Evolutionary conservation across 2,329 filamentous ascomycete species (phyloP).

Genomic region (Colletotrichum musae): DNA sequence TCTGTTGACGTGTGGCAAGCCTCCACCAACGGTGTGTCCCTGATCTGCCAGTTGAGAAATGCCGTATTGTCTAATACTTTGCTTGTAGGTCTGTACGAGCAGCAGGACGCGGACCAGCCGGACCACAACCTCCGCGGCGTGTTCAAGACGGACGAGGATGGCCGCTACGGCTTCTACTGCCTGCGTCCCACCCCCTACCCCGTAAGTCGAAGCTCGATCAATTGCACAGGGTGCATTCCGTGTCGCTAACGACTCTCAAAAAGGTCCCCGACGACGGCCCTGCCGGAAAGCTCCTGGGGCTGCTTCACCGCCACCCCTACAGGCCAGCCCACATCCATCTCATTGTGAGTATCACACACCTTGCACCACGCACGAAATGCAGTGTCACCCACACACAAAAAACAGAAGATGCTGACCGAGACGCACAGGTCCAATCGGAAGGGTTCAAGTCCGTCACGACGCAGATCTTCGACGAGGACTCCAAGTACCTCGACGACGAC

Average conservation of each 20-base stretch:
- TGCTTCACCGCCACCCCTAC: conserved; percentile 70
- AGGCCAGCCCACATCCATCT: conserved; percentile 74
- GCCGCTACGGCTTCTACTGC: conserved; percentile 72
- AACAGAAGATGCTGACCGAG: no score
- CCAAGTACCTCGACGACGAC: conserved; percentile 71
- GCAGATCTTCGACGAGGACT: conserved; percentile 81
- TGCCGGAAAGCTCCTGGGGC: conserved; percentile 63
- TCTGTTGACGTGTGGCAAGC: conserved; percentile 86
- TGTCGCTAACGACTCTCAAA: conserved; percentile 1
- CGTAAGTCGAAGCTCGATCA: conserved; percentile 32
- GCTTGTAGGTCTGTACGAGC: conserved; percentile 62
- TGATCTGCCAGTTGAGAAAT: no score
- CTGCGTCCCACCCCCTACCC: conserved; percentile 65
- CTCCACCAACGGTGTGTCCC: conserved; percentile 74
- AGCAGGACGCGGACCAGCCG: conserved; percentile 73
- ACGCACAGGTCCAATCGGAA: conserved; percentile 57
- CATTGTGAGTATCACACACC: conserved; percentile 55
- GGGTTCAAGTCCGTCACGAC: conserved; percentile 78
- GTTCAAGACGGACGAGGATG: conserved; percentile 74
- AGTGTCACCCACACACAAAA: no score
- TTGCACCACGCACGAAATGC: no score
- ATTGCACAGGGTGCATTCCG: fast-evolving
- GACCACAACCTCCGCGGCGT: conserved; percentile 78
- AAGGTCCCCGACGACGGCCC: conserved; percentile 65
- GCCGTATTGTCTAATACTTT: conserved; percentile 23